phyloP scores from a whole-genome alignment of 2,329 filamentous ascomycete genomes.

The Exserohilum rostratum region DNA sequence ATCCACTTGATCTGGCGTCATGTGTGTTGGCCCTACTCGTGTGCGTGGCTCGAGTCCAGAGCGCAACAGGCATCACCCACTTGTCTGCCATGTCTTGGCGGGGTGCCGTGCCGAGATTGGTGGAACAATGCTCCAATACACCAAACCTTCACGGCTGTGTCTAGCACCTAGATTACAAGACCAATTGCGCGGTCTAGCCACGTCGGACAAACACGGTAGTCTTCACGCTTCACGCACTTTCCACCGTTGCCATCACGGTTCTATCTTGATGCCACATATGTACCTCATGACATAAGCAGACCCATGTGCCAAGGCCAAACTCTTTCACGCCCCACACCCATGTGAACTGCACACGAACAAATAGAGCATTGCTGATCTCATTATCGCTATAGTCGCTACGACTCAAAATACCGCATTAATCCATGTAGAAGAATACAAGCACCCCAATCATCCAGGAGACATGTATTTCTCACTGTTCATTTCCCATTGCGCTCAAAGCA shows the following conservation, averaged over 20 bases:
- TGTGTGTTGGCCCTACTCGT: background rate
- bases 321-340: too few species aligned
- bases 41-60: background rate
- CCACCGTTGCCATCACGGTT: background rate
- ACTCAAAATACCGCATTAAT: background rate
- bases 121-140: constrained; percentile 10
- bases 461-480: background rate
- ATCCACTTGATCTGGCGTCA: constrained; percentile 15
- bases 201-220: background rate
- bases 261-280: background rate
- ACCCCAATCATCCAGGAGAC: background rate
- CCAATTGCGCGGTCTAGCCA: background rate
- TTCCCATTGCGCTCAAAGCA: background rate
- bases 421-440: background rate
- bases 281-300: background rate
- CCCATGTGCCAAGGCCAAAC: too few species aligned
- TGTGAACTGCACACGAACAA: too few species aligned
- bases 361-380: background rate
- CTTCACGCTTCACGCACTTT: background rate
- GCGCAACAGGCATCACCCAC: constrained; percentile 7
- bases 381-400: background rate
- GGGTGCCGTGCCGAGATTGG: constrained; percentile 3
- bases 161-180: background rate
- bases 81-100: background rate
- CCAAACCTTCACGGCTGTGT: background rate